phyloP scores from a whole-genome alignment of 169 alveolate genomes.

The Babesia divergens region DNA sequence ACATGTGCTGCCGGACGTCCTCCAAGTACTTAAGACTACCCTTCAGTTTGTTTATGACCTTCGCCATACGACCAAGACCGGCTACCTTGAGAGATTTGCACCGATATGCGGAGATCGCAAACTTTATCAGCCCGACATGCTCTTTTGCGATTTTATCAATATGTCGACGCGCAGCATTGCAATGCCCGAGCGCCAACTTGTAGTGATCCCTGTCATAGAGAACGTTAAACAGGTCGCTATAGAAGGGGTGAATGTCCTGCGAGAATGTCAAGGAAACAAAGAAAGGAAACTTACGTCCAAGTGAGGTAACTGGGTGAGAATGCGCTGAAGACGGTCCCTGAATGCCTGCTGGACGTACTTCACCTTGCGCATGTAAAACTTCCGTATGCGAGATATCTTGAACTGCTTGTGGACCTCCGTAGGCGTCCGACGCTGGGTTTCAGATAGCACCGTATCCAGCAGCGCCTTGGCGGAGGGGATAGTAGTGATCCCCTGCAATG shows the following conservation, averaged over 20 bases:
- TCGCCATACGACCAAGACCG: slow-evolving; percentile 98
- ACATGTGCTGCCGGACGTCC: slow-evolving; percentile 97
- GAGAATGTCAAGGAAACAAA: neutral
- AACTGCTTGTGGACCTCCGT: slow-evolving; percentile 97
- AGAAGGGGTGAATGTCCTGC: slow-evolving; percentile 98
- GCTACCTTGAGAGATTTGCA: slow-evolving; percentile 97
- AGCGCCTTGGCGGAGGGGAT: slow-evolving; percentile 90
- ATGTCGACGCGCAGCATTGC: slow-evolving; percentile 89
- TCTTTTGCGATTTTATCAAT: slow-evolving; percentile 94
- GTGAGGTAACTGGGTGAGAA: slow-evolving; percentile 94
- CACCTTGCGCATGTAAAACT: slow-evolving; percentile 98
- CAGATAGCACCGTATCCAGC: slow-evolving; percentile 90
- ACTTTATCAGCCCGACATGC: slow-evolving; percentile 94
- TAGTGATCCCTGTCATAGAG: slow-evolving; percentile 99
- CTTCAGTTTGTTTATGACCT: slow-evolving; percentile 91
- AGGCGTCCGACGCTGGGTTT: slow-evolving; percentile 99
- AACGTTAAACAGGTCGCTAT: slow-evolving; percentile 95
- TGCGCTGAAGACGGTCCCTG: slow-evolving; percentile 91
- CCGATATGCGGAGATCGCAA: slow-evolving; percentile 95
- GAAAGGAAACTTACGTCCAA: slow-evolving; percentile 83
- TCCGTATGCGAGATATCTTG: slow-evolving; percentile 95
- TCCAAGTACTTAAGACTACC: slow-evolving; percentile 94
- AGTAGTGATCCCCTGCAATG: slow-evolving; percentile 81
- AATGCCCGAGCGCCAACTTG: slow-evolving; percentile 97
- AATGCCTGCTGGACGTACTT: slow-evolving; percentile 93